phyloP scores from a whole-genome alignment of 1,284 basidiomycete species.

The Gymnopus androsaceus region DNA sequence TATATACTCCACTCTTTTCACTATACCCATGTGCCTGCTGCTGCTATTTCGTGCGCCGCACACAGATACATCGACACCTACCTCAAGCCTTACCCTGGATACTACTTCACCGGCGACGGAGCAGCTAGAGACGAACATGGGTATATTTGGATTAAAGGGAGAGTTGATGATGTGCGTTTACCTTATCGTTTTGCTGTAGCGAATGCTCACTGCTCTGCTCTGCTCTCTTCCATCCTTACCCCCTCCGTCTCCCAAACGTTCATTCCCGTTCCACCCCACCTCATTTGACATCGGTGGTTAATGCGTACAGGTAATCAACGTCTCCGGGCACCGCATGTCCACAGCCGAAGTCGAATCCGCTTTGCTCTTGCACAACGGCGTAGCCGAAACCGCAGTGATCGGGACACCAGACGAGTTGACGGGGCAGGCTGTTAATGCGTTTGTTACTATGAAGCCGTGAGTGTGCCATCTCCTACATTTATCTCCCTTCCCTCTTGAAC shows the following conservation, averaged over 20 bases:
- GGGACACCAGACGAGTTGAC: constrained; percentile 89
- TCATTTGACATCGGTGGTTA: constrained; percentile 7
- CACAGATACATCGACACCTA: constrained; percentile 7
- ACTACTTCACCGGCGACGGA: constrained; percentile 97
- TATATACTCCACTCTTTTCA: too few relatives aligned
- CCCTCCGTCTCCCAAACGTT: not conserved
- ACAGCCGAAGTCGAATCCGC: constrained; percentile 98
- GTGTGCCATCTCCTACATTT: constrained; percentile 25
- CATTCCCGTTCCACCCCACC: too few relatives aligned
- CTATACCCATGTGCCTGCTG: too few relatives aligned
- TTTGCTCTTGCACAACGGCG: constrained; percentile 90
- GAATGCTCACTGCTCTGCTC: too few relatives aligned
- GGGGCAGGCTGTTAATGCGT: constrained; percentile 84
- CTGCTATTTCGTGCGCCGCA: too few relatives aligned
- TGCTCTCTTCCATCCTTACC: too few relatives aligned
- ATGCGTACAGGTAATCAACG: constrained; percentile 86
- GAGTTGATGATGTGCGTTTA: constrained; percentile 84
- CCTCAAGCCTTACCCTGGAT: constrained; percentile 73
- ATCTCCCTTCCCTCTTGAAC: not conserved
- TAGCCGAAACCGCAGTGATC: constrained; percentile 95
- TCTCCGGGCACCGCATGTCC: constrained; percentile 94
- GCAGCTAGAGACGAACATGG: constrained; percentile 94
- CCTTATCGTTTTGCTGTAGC: not conserved
- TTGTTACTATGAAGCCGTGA: constrained; percentile 80
- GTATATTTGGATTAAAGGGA: constrained; percentile 98